Conservation (phyloP, 768 basidiomycete genomes). For the Tylopilus sp. region DNA sequence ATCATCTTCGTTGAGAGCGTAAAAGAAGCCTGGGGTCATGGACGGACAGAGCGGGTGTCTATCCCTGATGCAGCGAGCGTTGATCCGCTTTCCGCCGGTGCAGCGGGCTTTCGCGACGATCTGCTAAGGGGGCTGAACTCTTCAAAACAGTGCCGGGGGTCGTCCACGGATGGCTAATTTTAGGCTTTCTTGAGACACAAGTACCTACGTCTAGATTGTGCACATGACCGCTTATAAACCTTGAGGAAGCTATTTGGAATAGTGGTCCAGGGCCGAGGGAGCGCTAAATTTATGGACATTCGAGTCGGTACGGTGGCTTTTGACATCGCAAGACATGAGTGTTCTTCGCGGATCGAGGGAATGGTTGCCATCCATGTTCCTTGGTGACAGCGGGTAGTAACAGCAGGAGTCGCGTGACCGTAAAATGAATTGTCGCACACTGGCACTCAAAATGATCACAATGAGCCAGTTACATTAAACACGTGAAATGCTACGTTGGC, state of each 20-base stretch:
- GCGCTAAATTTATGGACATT: not conserved
- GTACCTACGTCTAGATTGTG: not conserved
- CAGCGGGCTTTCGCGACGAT: not conserved
- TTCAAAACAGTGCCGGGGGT: not conserved
- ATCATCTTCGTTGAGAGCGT: too few species aligned
- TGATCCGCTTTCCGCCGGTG: too few species aligned
- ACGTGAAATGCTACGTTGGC: not conserved
- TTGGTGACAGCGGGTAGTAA: not conserved
- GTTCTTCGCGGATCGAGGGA: not conserved
- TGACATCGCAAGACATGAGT: not conserved
- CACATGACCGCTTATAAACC: not conserved
- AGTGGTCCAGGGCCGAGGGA: not conserved
- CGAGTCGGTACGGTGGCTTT: conserved; percentile 1
- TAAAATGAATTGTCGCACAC: not conserved
- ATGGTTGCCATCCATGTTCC: not conserved
- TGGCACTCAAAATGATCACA: not conserved
- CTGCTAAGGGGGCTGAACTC: not conserved
- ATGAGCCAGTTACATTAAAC: conserved; percentile 1
- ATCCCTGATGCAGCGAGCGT: not conserved
- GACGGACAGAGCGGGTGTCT: not conserved
- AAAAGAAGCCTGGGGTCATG: not conserved
- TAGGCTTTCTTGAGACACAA: not conserved
- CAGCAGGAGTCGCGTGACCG: conserved; percentile 3
- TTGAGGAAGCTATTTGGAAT: not conserved
- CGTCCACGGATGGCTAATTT: not conserved